A percentile compares a stretch with the other conserved stretches of the same genome.
Evolutionary conservation across 1,139 yeast species (phyloP).

Genomic region (Magnusiomyces ingens): DNA sequence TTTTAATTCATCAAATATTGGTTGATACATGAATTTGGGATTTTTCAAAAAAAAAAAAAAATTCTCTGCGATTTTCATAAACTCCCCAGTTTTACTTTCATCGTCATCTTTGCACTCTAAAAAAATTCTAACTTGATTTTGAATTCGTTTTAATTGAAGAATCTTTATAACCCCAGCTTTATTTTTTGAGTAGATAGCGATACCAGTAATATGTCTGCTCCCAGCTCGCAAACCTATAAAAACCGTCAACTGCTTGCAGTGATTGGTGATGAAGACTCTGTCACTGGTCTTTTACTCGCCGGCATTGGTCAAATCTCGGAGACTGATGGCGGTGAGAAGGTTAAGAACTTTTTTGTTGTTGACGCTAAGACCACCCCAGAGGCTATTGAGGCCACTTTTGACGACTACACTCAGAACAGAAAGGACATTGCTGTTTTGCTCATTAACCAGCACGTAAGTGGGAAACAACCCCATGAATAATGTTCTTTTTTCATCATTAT

Average conservation of each 20-base stretch:
- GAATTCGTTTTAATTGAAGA: too few species aligned
- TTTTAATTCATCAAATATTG: neutral
- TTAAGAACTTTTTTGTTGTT: constrained; percentile 76
- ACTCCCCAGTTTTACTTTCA: neutral
- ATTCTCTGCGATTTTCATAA: neutral
- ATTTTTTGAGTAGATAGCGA: neutral
- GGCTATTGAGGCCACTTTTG: constrained; percentile 69
- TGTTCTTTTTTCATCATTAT: neutral
- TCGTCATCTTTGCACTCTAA: neutral
- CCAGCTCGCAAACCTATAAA: constrained; percentile 27
- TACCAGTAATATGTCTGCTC: constrained; percentile 10
- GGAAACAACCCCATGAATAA: neutral
- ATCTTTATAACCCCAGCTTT: too few species aligned
- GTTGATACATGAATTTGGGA: neutral
- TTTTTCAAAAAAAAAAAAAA: neutral
- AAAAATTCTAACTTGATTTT: neutral
- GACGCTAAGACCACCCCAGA: constrained; percentile 75
- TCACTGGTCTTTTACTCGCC: constrained; percentile 90
- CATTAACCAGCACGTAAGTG: constrained; percentile 71
- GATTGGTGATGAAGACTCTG: constrained; percentile 95
- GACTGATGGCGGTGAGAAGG: constrained; percentile 45
- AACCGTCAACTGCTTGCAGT: constrained; percentile 82
- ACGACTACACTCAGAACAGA: constrained; percentile 63
- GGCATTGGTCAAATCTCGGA: constrained; percentile 87
- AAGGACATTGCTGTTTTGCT: constrained; percentile 88